Conservation (phyloP, 768 basidiomycete species). For the Termitomyces eurrhizus region DNA sequence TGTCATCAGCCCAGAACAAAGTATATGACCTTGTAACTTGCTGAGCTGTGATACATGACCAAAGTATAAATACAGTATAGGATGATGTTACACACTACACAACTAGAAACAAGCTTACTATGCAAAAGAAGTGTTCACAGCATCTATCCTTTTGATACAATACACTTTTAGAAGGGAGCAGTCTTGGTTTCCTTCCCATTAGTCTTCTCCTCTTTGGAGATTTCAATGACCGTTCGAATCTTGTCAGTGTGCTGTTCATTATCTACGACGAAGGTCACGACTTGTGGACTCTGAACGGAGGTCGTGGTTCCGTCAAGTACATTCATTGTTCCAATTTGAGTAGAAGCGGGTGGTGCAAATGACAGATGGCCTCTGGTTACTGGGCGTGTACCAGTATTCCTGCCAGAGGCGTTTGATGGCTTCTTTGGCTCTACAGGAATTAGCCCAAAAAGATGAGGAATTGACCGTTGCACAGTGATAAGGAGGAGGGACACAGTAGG, state of each 20-base stretch:
- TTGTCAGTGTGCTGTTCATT: constrained; percentile 1
- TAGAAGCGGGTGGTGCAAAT: constrained; percentile 7
- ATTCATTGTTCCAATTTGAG: constrained; percentile 5
- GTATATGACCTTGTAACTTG: neutral
- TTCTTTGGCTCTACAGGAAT: constrained; percentile 4
- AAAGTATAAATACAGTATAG: neutral
- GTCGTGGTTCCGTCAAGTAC: neutral
- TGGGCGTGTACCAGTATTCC: constrained; percentile 5
- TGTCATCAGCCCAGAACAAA: neutral
- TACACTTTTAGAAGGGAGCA: neutral
- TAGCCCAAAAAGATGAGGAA: constrained; percentile 10
- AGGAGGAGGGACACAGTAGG: constrained; percentile 8
- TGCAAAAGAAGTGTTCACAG: neutral
- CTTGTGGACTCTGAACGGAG: constrained; percentile 1
- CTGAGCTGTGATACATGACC: neutral
- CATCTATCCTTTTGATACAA: neutral
- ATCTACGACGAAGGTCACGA: constrained; percentile 8
- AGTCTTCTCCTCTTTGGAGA: neutral
- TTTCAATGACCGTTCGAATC: constrained; percentile 1
- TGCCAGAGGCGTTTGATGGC: neutral
- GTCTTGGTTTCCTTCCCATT: constrained; percentile 11
- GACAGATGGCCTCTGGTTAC: constrained; percentile 10
- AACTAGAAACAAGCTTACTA: too few species aligned
- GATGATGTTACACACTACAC: neutral
- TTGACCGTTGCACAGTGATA: constrained; percentile 8